Percentiles rank a stretch among this genome's conserved stretches.
Conservation (phyloP, 306 rosid species). For the Hippophae tibetana region DNA sequence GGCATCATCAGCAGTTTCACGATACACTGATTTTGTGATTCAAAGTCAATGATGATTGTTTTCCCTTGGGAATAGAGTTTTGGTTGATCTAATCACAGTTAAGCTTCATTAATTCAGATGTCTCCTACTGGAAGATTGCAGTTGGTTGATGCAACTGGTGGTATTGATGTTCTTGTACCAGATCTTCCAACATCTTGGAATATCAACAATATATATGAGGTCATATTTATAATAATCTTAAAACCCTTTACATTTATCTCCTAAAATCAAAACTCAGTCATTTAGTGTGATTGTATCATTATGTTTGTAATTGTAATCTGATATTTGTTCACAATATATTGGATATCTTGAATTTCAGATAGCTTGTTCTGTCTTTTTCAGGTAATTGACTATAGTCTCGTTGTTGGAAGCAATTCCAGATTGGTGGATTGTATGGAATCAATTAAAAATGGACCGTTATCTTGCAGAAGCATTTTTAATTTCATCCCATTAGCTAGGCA, state of each 20-base stretch:
- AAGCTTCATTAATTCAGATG: slow-evolving; percentile 38
- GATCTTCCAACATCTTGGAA: slow-evolving; percentile 77
- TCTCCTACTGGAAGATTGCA: slow-evolving; percentile 65
- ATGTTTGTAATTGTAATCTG: not conserved
- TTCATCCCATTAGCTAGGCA: slow-evolving; percentile 30
- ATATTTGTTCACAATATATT: not conserved
- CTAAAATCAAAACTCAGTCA: not conserved
- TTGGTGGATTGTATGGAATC: slow-evolving; percentile 27
- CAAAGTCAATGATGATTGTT: not conserved
- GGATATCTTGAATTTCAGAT: slow-evolving; percentile 13
- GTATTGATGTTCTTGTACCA: slow-evolving; percentile 70
- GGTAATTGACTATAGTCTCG: slow-evolving; percentile 56
- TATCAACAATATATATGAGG: slow-evolving; percentile 53
- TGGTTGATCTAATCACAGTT: slow-evolving; percentile 10
- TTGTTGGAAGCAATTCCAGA: slow-evolving; percentile 46
- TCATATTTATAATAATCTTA: slow-evolving; percentile 17
- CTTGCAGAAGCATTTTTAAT: slow-evolving; percentile 55
- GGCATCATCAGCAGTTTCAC: slow-evolving; percentile 1
- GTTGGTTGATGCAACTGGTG: slow-evolving; percentile 77
- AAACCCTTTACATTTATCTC: no score
- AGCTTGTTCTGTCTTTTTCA: slow-evolving; percentile 32
- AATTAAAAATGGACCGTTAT: slow-evolving; percentile 32
- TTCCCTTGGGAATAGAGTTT: not conserved
- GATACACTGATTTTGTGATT: not conserved
- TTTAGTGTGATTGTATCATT: slow-evolving; percentile 5